These are phyloP conservation scores for Geosmithia morbida DNA, from an alignment of 2,329 filamentous ascomycete genomes.

Conservation along the genomic window DNA sequence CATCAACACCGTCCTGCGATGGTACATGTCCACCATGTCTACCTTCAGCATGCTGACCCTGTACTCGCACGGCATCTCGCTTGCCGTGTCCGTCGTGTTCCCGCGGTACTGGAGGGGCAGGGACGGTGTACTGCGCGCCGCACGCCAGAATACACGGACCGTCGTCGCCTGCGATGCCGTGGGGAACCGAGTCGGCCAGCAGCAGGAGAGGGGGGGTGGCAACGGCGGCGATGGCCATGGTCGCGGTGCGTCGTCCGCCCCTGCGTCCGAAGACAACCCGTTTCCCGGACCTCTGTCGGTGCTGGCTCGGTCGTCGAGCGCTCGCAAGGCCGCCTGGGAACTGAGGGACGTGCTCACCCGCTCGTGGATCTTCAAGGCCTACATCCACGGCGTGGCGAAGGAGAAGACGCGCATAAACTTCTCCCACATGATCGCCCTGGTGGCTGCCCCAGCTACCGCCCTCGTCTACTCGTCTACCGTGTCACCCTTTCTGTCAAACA, in stretches of 20 bases:
- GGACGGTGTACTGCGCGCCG: constrained; percentile 26
- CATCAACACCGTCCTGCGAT: constrained; percentile 68
- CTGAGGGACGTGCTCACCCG: constrained; percentile 31
- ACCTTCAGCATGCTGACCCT: constrained; percentile 64
- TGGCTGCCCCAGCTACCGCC: constrained; percentile 37
- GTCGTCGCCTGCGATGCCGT: constrained; percentile 21
- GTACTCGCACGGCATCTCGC: constrained; percentile 54
- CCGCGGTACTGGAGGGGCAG: constrained; percentile 50
- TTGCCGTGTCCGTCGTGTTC: constrained; percentile 54
- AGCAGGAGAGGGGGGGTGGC: no score
- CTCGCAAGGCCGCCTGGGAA: constrained; percentile 25
- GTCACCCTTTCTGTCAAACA: constrained; percentile 54
- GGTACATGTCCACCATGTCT: constrained; percentile 71
- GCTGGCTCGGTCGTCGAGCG: constrained; percentile 13
- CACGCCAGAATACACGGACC: constrained; percentile 23
- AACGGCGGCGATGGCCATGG: no score
- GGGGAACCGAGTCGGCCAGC: constrained; percentile 12
- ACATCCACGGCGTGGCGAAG: constrained; percentile 33
- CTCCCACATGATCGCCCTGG: constrained; percentile 39
- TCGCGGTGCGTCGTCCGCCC: not conserved
- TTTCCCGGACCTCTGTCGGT: constrained; percentile 18
- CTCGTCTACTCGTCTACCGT: constrained; percentile 54
- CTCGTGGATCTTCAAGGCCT: constrained; percentile 34
- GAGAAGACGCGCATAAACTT: constrained; percentile 37
- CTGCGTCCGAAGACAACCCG: constrained; percentile 6